Conservation (phyloP, 768 basidiomycete genomes). For the Hygrocybe punicea region DNA sequence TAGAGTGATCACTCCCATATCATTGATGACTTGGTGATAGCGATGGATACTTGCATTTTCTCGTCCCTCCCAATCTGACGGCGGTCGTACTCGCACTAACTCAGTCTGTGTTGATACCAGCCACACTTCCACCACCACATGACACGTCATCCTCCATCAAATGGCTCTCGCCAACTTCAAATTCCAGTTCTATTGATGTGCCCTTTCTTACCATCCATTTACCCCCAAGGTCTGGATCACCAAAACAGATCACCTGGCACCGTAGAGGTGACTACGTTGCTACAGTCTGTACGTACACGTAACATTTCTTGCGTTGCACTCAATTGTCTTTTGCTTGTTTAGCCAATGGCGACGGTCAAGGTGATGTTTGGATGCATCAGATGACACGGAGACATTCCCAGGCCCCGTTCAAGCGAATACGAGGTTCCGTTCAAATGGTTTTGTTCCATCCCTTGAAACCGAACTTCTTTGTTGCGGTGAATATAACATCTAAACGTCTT, state of each 20-base stretch:
- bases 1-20: not conserved
- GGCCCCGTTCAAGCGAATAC: slow-evolving; percentile 94
- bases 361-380: slow-evolving; percentile 94
- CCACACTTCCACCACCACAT: slow-evolving; percentile 57
- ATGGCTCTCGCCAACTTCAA: slow-evolving; percentile 56
- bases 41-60: slow-evolving; percentile 74
- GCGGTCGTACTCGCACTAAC: slow-evolving; percentile 55
- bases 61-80: slow-evolving; percentile 78
- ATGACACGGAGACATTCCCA: slow-evolving; percentile 91
- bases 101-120: slow-evolving; percentile 58
- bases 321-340: slow-evolving; percentile 9
- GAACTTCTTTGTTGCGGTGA: slow-evolving; percentile 95
- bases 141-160: slow-evolving; percentile 61
- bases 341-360: slow-evolving; percentile 69
- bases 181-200: slow-evolving; percentile 47
- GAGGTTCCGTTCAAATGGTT: slow-evolving; percentile 85
- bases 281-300: slow-evolving; percentile 74
- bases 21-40: slow-evolving; percentile 40
- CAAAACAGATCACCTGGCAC: slow-evolving; percentile 89
- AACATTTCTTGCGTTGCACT: slow-evolving; percentile 7
- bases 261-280: slow-evolving; percentile 92
- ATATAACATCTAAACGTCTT: slow-evolving; percentile 29
- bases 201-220: slow-evolving; percentile 61
- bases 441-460: slow-evolving; percentile 94
- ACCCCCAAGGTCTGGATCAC: slow-evolving; percentile 62